Base-by-base conservation (phyloP, 768 basidiomycete genomes). In the Panellus pusillus region DNA sequence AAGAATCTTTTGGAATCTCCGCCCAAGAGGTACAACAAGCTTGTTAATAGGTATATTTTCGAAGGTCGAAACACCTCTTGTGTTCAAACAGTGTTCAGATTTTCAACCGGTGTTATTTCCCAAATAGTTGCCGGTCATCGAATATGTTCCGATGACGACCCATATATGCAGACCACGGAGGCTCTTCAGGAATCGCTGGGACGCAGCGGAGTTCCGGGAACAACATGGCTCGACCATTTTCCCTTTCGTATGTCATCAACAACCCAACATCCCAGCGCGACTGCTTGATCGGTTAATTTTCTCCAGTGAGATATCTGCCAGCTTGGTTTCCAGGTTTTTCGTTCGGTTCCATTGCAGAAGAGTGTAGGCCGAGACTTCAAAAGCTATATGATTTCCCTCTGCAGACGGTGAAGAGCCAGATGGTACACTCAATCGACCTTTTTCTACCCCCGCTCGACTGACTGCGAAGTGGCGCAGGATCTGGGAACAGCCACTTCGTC, bases 301-400 rank as follows among this genome's bases (percentile, higher is more conserved):
- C 31, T 32, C 13, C 52, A 77, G 75, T 77, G 45, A 71, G 67
- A 60, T 64, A 75, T 47, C 57, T 76, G 14, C 75, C 75, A 1
- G 52, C 35, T 15, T 76, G 75, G 74, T 42, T 73, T 9, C 76
- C 76, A 18, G 76, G 75, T 1, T 65, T 70, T 17, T 62, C 66
- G 36, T 76, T 68, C 49, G 65, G 69, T 38, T 63, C 61, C 24
- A 66, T 67, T 41, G 76, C 72, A 9, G 62, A 65, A 15, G 50
- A 62, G 15, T 69, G 72, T 62, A 64, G 63, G 35, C 62, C 45
- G 38, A 59, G 60, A 15, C 64, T 72, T 24, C 47, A 65, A 2
- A 62, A 63, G 19, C 63, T 75, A 65, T 63, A 67, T 44, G 66
- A 73, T 14, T 63, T 63, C 20, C 74, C 73, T 0, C 69, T 71